Percentiles rank a stretch among this genome's conserved stretches.
Evolutionary conservation across 148 eudicot species (phyloP).

Genomic region (Rhododendron henanense): DNA sequence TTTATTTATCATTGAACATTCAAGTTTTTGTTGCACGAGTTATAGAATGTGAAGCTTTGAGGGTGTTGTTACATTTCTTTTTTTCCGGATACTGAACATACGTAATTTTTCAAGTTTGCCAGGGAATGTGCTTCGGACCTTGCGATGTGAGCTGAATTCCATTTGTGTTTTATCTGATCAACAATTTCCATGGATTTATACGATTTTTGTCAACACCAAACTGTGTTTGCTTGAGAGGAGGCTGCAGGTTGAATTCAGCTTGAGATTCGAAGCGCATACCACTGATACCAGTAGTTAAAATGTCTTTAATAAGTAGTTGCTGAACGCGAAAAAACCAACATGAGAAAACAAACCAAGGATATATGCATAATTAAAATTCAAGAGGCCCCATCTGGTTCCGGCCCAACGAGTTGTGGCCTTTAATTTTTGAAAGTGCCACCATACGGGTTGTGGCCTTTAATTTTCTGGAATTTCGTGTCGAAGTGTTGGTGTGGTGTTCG

Average conservation of each 20-base stretch:
- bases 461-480: not conserved
- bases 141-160: not conserved
- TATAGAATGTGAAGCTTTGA: not conserved
- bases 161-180: not conserved
- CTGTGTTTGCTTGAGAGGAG: not conserved
- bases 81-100: not conserved
- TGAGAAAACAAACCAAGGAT: not conserved
- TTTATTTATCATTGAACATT: not conserved
- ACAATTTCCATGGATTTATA: not conserved
- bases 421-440: not conserved
- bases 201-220: not conserved
- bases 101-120: not conserved
- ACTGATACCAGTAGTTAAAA: too few species aligned
- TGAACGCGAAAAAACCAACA: too few species aligned
- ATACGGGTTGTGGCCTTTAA: not conserved
- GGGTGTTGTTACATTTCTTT: not conserved
- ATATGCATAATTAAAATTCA: too few species aligned
- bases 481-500: not conserved
- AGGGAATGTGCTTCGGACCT: not conserved
- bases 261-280: not conserved
- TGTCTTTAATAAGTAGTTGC: too few species aligned
- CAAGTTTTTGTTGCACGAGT: not conserved
- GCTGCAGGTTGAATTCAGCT: not conserved
- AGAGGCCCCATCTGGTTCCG: too few species aligned
- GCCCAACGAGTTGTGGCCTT: too few species aligned